A percentile compares a stretch with the other conserved stretches of the same genome.
These are phyloP conservation scores for Globisporangium cederbergense DNA, from an alignment of 352 stramenopile species.

Conservation along the genomic window DNA sequence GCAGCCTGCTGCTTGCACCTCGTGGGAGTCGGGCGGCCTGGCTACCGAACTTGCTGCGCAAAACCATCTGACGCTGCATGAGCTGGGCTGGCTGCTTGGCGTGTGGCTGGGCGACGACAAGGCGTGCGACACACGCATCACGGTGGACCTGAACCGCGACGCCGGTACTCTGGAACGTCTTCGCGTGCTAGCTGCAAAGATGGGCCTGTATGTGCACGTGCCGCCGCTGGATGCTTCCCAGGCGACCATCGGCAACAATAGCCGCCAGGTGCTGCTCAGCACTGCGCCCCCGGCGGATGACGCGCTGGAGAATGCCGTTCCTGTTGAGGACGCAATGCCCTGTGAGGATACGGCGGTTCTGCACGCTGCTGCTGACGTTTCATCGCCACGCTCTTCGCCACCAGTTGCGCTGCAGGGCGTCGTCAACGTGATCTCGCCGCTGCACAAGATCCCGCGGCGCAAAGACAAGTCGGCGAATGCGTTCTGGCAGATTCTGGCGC, in stretches of 20 bases:
- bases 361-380: conserved; percentile 1
- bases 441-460: neutral
- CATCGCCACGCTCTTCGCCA: conserved; percentile 5
- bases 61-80: conserved; percentile 9
- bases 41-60: conserved; percentile 9
- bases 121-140: conserved; percentile 9
- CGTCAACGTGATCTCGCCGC: neutral
- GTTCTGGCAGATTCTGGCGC: conserved; percentile 10
- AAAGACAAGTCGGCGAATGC: conserved; percentile 11
- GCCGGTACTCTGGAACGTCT: conserved; percentile 9
- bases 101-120: conserved; percentile 7
- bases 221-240: conserved; percentile 5
- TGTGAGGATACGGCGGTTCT: conserved; percentile 2
- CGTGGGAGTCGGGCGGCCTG: conserved; percentile 3
- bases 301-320: conserved; percentile 4
- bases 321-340: conserved; percentile 4
- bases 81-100: conserved; percentile 9
- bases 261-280: conserved; percentile 8
- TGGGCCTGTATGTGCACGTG: conserved; percentile 7
- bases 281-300: neutral
- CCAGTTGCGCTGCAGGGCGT: conserved; percentile 5
- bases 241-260: conserved; percentile 5
- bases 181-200: conserved; percentile 9
- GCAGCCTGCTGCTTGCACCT: conserved; percentile 6
- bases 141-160: conserved; percentile 10